Conservation (phyloP, 2,329 filamentous ascomycete genomes). For the Penicillium sp. region DNA sequence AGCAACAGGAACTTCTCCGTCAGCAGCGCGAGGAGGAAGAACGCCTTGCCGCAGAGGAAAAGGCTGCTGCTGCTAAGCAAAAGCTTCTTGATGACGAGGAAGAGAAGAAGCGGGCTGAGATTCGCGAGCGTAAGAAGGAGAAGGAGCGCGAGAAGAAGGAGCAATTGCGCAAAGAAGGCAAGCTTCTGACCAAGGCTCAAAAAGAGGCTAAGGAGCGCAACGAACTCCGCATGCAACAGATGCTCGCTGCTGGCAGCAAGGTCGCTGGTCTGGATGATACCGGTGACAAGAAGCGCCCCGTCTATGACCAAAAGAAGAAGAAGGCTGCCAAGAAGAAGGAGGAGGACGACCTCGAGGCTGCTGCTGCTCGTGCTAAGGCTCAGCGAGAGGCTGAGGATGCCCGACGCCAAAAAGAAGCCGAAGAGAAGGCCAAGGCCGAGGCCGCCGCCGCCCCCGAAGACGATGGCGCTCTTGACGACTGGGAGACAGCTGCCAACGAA, state of each 20-base stretch:
- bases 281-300: slow-evolving; percentile 73
- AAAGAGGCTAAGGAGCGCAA: slow-evolving; percentile 49
- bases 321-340: slow-evolving; percentile 66
- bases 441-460: slow-evolving; percentile 66
- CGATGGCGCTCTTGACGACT: slow-evolving; percentile 66
- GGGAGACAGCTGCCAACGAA: slow-evolving; percentile 74
- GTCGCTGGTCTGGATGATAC: slow-evolving; percentile 47
- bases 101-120: slow-evolving; percentile 49
- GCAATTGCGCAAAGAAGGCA: slow-evolving; percentile 51
- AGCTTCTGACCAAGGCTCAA: slow-evolving; percentile 52
- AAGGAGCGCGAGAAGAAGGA: slow-evolving; percentile 54
- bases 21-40: slow-evolving; percentile 50
- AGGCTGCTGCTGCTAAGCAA: slow-evolving; percentile 43
- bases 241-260: slow-evolving; percentile 49
- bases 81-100: slow-evolving; percentile 44
- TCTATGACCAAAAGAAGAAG: slow-evolving; percentile 75
- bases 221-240: slow-evolving; percentile 51
- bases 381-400: slow-evolving; percentile 55
- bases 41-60: slow-evolving; percentile 41
- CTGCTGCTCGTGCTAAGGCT: slow-evolving; percentile 48
- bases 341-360: slow-evolving; percentile 57
- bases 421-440: slow-evolving; percentile 74
- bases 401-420: slow-evolving; percentile 68
- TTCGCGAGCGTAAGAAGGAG: slow-evolving; percentile 49
- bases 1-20: slow-evolving; percentile 49